phyloP scores from a whole-genome alignment of 2,329 filamentous ascomycete genomes.

The Aspergillus glaucus region DNA sequence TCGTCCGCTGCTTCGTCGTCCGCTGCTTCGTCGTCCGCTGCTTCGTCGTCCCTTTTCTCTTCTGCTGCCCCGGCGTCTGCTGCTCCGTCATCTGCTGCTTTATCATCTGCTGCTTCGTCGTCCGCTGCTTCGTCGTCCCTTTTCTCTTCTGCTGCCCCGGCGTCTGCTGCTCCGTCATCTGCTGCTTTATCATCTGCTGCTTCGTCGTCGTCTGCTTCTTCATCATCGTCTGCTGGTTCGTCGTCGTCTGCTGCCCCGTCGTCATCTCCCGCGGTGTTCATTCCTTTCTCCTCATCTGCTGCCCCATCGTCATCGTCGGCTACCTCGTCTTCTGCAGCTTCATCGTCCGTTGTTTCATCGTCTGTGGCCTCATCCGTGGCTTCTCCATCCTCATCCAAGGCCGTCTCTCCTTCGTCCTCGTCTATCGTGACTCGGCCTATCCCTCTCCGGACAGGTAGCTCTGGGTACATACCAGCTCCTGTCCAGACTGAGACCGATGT shows the following conservation, averaged over 20 bases:
- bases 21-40: constrained; percentile 6
- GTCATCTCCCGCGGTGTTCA: constrained; percentile 1
- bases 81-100: constrained; percentile 5
- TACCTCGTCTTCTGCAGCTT: neutral
- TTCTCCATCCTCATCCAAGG: constrained; percentile 1
- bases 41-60: neutral
- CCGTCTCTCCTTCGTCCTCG: constrained; percentile 2
- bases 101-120: constrained; percentile 9
- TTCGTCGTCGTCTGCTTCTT: constrained; percentile 1
- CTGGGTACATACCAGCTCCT: neutral
- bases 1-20: neutral
- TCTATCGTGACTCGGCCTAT: constrained; percentile 9
- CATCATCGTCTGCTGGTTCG: neutral
- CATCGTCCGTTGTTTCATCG: neutral
- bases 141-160: constrained; percentile 1
- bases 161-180: constrained; percentile 1
- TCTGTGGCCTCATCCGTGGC: constrained; percentile 2
- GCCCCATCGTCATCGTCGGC: neutral
- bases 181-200: constrained; percentile 1
- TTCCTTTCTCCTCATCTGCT: constrained; percentile 8
- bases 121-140: constrained; percentile 1
- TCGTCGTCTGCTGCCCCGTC: too few species aligned
- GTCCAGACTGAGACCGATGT: neutral
- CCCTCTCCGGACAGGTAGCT: constrained; percentile 16
- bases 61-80: too few species aligned